phyloP scores from a whole-genome alignment of 2,329 filamentous ascomycete genomes.

The Colletotrichum gloeosporioides region DNA sequence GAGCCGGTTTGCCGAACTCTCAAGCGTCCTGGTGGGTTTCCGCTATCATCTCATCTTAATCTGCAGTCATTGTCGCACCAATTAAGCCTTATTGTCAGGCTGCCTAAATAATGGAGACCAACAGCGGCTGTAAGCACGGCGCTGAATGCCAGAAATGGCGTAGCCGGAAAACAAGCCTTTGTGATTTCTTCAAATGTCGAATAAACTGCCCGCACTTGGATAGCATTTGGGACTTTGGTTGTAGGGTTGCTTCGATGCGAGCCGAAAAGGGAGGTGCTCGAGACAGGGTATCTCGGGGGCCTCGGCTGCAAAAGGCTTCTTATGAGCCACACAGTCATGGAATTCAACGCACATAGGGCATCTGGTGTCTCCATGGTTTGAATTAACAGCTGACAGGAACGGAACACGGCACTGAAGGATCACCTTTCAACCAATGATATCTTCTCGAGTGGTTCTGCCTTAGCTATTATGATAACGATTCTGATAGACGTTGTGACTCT shows the following conservation, averaged over 20 bases:
- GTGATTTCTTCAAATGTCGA: background rate
- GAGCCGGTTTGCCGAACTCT: background rate
- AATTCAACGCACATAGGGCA: background rate
- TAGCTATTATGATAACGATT: background rate
- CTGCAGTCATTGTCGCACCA: background rate
- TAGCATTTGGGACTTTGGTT: background rate
- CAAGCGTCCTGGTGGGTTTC: background rate
- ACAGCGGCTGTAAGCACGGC: background rate
- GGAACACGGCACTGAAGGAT: background rate
- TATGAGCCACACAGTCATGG: accelerated
- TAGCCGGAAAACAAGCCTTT: background rate
- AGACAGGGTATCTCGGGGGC: background rate
- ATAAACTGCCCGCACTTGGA: background rate
- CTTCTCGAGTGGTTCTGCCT: background rate
- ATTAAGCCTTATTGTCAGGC: background rate
- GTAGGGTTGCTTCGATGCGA: background rate
- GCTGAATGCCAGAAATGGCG: background rate
- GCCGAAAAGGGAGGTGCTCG: background rate
- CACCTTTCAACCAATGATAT: background rate
- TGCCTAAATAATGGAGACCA: background rate
- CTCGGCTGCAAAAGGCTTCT: background rate
- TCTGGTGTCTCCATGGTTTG: background rate
- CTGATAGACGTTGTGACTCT: background rate
- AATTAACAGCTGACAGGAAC: background rate
- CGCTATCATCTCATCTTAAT: background rate